Base-by-base conservation (phyloP, 2,329 filamentous ascomycete genomes). In the Neopestalotiopsis sp. region DNA sequence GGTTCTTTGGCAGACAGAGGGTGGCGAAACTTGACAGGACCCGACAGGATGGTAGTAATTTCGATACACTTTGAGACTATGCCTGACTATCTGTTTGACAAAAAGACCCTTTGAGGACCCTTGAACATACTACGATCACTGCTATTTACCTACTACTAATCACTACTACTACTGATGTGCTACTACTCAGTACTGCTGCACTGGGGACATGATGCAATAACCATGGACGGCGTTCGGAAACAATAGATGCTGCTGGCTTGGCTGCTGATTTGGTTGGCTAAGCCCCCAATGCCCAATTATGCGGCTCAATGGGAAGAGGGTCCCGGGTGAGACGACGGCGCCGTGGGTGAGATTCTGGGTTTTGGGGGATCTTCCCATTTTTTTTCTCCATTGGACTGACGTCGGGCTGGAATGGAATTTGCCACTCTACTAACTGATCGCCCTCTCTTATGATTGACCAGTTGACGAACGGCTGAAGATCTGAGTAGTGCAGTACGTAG, bases 231-330 rank as follows among this genome's bases (percentile, higher is more conserved):
- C 2, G 34, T 38, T 38, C 34, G 34, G 34, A 38, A 38, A 38
- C 34, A 38, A 9, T 38, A 38, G 34, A 38, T 38, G 34, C 34
- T 38, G 24, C 24, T 28, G 24, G 24, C 24, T 28, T 28, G 24
- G 24, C 24, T 28, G 24, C 24, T 28, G 24, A 28, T 28, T 28
- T 28, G 24, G 24, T 28, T 28, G 34, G 34, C 34, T 38, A 38
- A 38, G 34, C 34, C 34, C 45, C 14, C 14, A 17, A 52, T 52
- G 45, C 17, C 45, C 45, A 52, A n/a, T 52, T 20, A 52, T 52
- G 45, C 45, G 45, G 45, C 45, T 52, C 45, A 52, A 52, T n/a
- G 45, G 45, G 45, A 52, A 52, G 45, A 52, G 45, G 45, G 45
- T 52, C 45, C 45, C 45, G n/a, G n/a, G 45, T 52, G 45, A 52